Percentiles rank a stretch among this genome's conserved stretches.
Conservation (phyloP, 257 asterid genomes). For the Solanum sejunctum region DNA sequence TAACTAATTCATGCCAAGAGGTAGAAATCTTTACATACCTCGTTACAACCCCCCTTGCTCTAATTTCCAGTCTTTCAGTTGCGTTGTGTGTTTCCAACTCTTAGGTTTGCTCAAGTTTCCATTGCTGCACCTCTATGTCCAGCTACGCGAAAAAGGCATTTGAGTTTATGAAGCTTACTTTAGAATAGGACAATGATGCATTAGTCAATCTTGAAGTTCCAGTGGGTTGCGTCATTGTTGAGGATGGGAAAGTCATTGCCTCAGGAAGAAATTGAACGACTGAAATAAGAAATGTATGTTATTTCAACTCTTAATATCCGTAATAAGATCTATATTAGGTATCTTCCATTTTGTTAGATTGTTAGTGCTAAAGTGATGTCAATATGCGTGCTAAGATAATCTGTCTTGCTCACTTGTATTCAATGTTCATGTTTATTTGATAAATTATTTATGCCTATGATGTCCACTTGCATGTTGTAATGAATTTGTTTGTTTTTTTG, state of each 20-base stretch:
- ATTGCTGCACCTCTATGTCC: conserved; percentile 6
- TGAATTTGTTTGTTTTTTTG: neutral
- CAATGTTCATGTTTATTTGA: neutral
- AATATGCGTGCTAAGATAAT: neutral
- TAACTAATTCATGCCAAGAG: too few species aligned
- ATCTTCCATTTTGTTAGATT: neutral
- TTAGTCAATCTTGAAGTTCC: conserved; percentile 78
- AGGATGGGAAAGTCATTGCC: conserved; percentile 60
- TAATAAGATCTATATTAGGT: neutral
- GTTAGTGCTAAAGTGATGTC: neutral
- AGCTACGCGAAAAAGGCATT: conserved; percentile 14
- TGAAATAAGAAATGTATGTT: conserved; percentile 57
- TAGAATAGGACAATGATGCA: conserved; percentile 75
- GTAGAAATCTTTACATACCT: too few species aligned
- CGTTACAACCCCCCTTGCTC: too few species aligned
- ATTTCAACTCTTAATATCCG: neutral
- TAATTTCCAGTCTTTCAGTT: too few species aligned
- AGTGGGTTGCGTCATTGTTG: conserved; percentile 65
- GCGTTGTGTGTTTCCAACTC: too few species aligned
- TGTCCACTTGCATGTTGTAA: neutral
- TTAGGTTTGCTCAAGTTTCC: too few species aligned
- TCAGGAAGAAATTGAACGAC: conserved; percentile 68
- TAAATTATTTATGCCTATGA: neutral
- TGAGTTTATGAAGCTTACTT: conserved; percentile 60
- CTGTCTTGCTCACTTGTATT: neutral